Conservation (phyloP, 306 rosid species). For the Carpinus viminea region DNA sequence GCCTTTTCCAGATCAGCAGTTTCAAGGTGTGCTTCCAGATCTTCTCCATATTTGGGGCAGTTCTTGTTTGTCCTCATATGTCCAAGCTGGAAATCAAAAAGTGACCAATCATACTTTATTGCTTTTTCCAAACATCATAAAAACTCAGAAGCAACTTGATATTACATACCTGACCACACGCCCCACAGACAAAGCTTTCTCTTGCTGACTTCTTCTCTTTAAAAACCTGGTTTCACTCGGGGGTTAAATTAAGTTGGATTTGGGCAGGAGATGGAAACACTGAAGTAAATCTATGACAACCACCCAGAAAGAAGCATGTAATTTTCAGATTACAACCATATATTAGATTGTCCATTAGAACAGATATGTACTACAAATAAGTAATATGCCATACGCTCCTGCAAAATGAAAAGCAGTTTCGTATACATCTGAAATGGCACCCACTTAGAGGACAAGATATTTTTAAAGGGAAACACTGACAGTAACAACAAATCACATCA, state of each 20-base stretch:
- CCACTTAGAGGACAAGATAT: background rate
- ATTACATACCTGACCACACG: slow-evolving; percentile 85
- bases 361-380: background rate
- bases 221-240: slow-evolving; percentile 54
- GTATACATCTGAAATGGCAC: slow-evolving; percentile 7
- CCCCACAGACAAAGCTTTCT: slow-evolving; percentile 91
- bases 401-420: background rate
- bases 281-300: slow-evolving; percentile 17
- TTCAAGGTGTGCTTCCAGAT: slow-evolving; percentile 62
- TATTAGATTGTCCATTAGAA: background rate
- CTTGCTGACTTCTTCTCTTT: slow-evolving; percentile 94
- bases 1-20: slow-evolving; percentile 66
- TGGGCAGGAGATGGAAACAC: slow-evolving; percentile 21
- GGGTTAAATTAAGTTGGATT: slow-evolving; percentile 23
- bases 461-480: background rate
- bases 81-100: slow-evolving; percentile 64
- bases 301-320: slow-evolving; percentile 24
- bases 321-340: slow-evolving; percentile 19
- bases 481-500: background rate
- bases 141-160: slow-evolving; percentile 2
- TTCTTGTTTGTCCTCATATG: slow-evolving; percentile 98
- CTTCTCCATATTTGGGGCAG: slow-evolving; percentile 96
- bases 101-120: slow-evolving; percentile 21
- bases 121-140: slow-evolving; percentile 16
- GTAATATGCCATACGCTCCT: background rate